These are phyloP conservation scores for Plectosphaerella plurivora DNA, from an alignment of 2,329 filamentous ascomycete genomes.

Conservation along the genomic window DNA sequence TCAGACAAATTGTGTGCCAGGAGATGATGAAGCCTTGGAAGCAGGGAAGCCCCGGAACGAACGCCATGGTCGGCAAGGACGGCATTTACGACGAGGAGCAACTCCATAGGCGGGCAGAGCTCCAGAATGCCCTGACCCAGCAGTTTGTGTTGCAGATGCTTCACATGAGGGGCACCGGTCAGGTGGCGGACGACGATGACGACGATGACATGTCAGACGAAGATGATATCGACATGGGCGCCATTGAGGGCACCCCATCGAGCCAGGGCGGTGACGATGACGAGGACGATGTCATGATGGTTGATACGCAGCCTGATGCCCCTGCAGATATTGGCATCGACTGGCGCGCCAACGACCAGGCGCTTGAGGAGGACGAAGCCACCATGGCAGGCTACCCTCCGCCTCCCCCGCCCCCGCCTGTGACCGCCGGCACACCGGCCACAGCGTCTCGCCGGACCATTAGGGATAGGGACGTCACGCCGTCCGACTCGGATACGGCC, in stretches of 20 bases:
- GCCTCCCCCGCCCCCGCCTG: constrained; percentile 55
- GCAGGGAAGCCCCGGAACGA: constrained; percentile 76
- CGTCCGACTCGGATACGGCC: constrained; percentile 68
- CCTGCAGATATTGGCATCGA: constrained; percentile 41
- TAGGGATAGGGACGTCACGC: constrained; percentile 57
- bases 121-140: constrained; percentile 28
- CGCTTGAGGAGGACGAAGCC: constrained; percentile 71
- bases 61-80: constrained; percentile 70
- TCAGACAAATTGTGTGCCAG: constrained; percentile 81
- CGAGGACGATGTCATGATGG: constrained; percentile 55
- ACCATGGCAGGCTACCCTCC: constrained; percentile 72
- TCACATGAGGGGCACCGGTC: constrained; percentile 17
- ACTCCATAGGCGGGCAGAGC: constrained; percentile 44
- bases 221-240: constrained; percentile 14
- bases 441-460: constrained; percentile 35
- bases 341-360: constrained; percentile 56
- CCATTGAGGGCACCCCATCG: constrained; percentile 11
- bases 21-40: constrained; percentile 87
- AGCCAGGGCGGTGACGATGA: constrained; percentile 32
- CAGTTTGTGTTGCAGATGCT: constrained; percentile 26
- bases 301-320: constrained; percentile 43
- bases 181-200: constrained; percentile 29
- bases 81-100: constrained; percentile 79
- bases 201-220: constrained; percentile 30
- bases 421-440: constrained; percentile 26